Conservation (phyloP, 176 grass and related monocot species). For the Pontederia crassipes region DNA sequence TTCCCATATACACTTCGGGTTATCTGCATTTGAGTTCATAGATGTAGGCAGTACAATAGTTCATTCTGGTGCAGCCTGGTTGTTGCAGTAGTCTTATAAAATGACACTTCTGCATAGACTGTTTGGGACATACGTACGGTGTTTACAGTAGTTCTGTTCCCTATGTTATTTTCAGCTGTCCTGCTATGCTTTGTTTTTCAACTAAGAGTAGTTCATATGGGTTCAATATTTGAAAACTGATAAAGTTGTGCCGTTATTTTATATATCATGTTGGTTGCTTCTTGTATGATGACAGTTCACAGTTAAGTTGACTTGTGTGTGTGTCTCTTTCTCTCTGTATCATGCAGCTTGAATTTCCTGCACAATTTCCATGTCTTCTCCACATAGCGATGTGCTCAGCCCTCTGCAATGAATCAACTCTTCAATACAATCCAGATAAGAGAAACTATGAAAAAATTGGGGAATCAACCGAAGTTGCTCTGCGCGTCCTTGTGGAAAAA, state of each 20-base stretch:
- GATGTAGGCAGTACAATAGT: no score
- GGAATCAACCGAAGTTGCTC: slow-evolving; percentile 96
- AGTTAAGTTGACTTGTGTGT: not conserved
- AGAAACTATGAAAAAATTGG: slow-evolving; percentile 96
- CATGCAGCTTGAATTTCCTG: slow-evolving; percentile 88
- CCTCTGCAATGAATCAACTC: slow-evolving; percentile 90
- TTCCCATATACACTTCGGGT: no score
- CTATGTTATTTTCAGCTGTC: not conserved
- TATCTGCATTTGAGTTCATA: no score
- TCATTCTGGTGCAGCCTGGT: no score
- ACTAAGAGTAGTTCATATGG: not conserved
- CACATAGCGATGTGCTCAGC: slow-evolving; percentile 98
- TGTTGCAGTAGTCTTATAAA: no score
- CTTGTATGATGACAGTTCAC: slow-evolving; percentile 2
- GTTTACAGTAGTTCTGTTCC: no score
- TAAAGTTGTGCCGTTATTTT: not conserved
- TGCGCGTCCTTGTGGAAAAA: slow-evolving; percentile 94
- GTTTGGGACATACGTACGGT: no score
- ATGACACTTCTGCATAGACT: no score
- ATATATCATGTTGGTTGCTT: not conserved
- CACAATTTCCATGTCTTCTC: slow-evolving; percentile 90
- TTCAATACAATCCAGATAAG: slow-evolving; percentile 97
- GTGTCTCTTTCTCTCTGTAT: slow-evolving; percentile 10
- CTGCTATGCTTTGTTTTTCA: slow-evolving; percentile 9
- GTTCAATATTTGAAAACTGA: no score